A percentile compares a stretch with the other conserved stretches of the same genome.
Evolutionary conservation across 257 asterid genomes (phyloP).

Genomic region (Nicotiana noctiflora): DNA sequence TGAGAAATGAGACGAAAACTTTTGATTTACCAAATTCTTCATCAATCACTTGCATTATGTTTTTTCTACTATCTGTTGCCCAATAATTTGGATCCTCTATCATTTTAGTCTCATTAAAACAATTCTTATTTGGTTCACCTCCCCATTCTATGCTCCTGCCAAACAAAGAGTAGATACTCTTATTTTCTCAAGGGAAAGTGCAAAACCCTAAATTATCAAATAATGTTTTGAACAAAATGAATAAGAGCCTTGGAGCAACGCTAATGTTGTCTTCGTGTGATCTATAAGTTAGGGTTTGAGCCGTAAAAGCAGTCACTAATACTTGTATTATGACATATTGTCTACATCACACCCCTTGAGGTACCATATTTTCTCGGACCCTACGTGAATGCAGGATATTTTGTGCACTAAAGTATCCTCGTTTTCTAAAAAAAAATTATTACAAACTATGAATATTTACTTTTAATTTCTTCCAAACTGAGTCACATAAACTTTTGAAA

Average conservation of each 20-base stretch:
- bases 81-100: constrained; percentile 2
- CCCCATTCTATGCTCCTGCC: constrained; percentile 5
- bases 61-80: constrained; percentile 10
- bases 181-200: background rate
- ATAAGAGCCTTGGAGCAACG: no score
- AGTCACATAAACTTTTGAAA: background rate
- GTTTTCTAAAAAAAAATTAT: no score
- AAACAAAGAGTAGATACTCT: background rate
- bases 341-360: no score
- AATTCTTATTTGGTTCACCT: background rate
- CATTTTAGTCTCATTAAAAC: constrained; percentile 1
- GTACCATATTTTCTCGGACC: no score
- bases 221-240: no score
- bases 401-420: no score
- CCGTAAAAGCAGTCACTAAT: no score
- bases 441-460: background rate
- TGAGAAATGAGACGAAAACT: constrained; percentile 49
- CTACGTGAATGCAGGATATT: no score
- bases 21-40: constrained; percentile 22
- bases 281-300: no score
- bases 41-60: background rate
- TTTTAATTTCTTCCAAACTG: background rate
- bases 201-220: background rate
- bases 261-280: no score
- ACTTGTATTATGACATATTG: no score